Evolutionary conservation across 331 rosid genomes (phyloP).

Genomic region (Ulmus americana): DNA sequence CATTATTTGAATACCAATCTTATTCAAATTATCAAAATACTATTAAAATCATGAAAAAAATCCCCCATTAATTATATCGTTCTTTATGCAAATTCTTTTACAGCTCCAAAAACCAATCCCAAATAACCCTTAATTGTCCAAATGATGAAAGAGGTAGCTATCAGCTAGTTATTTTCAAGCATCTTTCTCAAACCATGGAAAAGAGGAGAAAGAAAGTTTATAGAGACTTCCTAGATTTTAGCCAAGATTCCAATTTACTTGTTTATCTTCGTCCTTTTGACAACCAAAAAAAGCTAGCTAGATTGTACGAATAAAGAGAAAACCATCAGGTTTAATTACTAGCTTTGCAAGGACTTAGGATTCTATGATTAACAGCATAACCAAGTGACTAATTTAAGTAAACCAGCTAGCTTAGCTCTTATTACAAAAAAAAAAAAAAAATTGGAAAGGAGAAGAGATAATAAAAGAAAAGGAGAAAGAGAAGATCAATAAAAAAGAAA

Average conservation of each 20-base stretch:
- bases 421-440: constrained; percentile 3
- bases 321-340: neutral
- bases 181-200: too few relatives aligned
- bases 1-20: too few relatives aligned
- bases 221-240: neutral
- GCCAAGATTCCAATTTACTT: constrained; percentile 2
- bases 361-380: constrained; percentile 29
- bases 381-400: constrained; percentile 19
- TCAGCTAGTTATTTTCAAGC: too few relatives aligned
- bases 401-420: constrained; percentile 18
- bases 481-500: neutral
- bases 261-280: constrained; percentile 1
- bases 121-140: too few relatives aligned
- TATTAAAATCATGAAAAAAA: too few relatives aligned
- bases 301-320: neutral
- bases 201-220: neutral
- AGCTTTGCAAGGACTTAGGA: constrained; percentile 30
- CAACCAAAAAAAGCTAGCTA: neutral
- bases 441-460: neutral
- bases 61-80: too few relatives aligned
- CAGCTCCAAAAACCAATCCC: too few relatives aligned
- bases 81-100: too few relatives aligned
- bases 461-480: neutral
- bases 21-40: too few relatives aligned
- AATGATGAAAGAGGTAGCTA: too few relatives aligned